A percentile compares a stretch with the other conserved stretches of the same genome.
These are phyloP conservation scores for Serendipita indica DNA, from an alignment of 768 basidiomycete genomes.

Conservation along the genomic window DNA sequence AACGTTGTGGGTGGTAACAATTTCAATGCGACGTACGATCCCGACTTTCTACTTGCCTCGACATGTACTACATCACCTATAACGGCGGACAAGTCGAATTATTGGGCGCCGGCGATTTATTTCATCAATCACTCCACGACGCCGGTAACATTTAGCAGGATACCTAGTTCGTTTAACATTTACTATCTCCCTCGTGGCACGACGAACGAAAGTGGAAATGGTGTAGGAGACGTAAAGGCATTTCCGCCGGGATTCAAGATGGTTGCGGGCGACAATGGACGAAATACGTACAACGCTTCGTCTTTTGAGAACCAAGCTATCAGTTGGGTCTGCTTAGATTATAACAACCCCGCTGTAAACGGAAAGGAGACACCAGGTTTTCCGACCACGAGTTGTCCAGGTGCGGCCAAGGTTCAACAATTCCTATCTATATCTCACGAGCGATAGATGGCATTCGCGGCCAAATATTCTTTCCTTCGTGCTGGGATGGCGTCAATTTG, in stretches of 20 bases:
- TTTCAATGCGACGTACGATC: constrained; percentile 15
- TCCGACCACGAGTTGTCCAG: constrained; percentile 17
- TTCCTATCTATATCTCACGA: neutral
- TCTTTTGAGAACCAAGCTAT: constrained; percentile 24
- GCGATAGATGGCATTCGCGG: neutral
- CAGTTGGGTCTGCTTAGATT: constrained; percentile 34
- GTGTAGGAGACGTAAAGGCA: neutral
- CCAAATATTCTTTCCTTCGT: constrained; percentile 23
- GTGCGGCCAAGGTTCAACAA: constrained; percentile 8
- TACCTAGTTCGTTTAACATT: neutral
- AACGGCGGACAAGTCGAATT: neutral
- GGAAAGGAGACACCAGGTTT: constrained; percentile 8
- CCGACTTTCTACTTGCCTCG: neutral
- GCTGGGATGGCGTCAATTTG: constrained; percentile 29
- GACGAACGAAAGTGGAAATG: no score
- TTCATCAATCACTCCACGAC: neutral
- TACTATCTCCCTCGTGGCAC: constrained; percentile 3
- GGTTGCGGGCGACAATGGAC: constrained; percentile 33
- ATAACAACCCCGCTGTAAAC: constrained; percentile 19
- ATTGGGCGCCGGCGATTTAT: neutral
- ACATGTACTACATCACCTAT: constrained; percentile 7
- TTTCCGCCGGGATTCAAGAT: constrained; percentile 16
- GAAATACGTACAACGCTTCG: constrained; percentile 34
- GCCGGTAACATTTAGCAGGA: neutral
- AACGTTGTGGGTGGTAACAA: constrained; percentile 19